Conservation (phyloP, 1,139 yeast species). For the Petasospora fabianii region DNA sequence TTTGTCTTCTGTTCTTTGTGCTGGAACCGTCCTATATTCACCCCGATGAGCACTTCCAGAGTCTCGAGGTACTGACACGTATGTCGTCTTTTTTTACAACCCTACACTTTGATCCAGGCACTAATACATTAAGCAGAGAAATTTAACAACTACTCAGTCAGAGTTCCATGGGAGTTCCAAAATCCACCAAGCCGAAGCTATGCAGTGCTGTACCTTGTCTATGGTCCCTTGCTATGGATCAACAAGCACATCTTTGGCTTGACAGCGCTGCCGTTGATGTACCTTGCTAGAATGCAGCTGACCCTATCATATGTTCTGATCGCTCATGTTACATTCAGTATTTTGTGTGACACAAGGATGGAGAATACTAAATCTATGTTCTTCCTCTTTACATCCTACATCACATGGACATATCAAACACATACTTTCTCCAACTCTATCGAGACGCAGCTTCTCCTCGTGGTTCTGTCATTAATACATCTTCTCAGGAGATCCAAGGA, state of each 20-base stretch:
- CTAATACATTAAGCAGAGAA: not conserved
- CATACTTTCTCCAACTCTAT: constrained; percentile 87
- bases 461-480: constrained; percentile 43
- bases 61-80: constrained; percentile 65
- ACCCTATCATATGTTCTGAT: constrained; percentile 40
- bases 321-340: constrained; percentile 31
- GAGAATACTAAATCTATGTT: constrained; percentile 63
- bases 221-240: constrained; percentile 55
- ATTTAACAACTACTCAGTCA: not conserved
- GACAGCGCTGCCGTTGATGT: constrained; percentile 48
- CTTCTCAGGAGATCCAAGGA: constrained; percentile 12
- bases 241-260: constrained; percentile 18
- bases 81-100: constrained; percentile 14
- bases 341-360: constrained; percentile 52
- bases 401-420: constrained; percentile 75
- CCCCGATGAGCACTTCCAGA: constrained; percentile 96
- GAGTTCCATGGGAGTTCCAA: constrained; percentile 83
- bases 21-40: constrained; percentile 83
- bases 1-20: constrained; percentile 54
- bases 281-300: constrained; percentile 54
- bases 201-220: constrained; percentile 62
- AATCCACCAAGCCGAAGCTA: constrained; percentile 67
- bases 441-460: constrained; percentile 68
- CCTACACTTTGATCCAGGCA: not conserved
- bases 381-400: constrained; percentile 71